phyloP scores from a whole-genome alignment of 2,329 filamentous ascomycete species.

The Fusarium verrucosum region DNA sequence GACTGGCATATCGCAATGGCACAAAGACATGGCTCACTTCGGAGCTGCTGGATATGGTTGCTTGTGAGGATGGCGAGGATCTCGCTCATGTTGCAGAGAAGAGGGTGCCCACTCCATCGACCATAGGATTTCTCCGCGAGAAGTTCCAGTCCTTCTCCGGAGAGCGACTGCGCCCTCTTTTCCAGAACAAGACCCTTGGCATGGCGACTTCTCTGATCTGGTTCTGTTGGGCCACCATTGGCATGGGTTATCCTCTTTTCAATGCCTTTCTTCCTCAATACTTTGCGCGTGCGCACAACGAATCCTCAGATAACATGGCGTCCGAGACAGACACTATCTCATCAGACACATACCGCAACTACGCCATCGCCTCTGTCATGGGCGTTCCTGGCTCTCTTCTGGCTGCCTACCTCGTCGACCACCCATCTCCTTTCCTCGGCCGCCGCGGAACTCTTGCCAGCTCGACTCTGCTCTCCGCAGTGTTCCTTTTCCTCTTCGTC shows the following conservation, averaged over 20 bases:
- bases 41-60: slow-evolving; percentile 69
- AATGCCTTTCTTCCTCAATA: slow-evolving; percentile 92
- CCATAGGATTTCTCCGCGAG: slow-evolving; percentile 59
- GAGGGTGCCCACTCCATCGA: slow-evolving; percentile 30
- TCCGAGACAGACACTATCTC: slow-evolving; percentile 53
- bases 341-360: slow-evolving; percentile 75
- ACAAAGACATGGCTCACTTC: slow-evolving; percentile 79
- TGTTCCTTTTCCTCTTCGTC: slow-evolving; percentile 75
- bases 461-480: slow-evolving; percentile 72
- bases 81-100: slow-evolving; percentile 23
- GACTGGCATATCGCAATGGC: slow-evolving; percentile 76
- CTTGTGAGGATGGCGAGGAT: slow-evolving; percentile 52
- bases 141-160: slow-evolving; percentile 73
- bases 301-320: slow-evolving; percentile 38
- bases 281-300: slow-evolving; percentile 66
- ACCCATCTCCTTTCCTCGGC: slow-evolving; percentile 69
- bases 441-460: slow-evolving; percentile 76
- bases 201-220: slow-evolving; percentile 68
- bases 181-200: slow-evolving; percentile 62
- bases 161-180: slow-evolving; percentile 73
- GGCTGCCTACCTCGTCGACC: slow-evolving; percentile 76
- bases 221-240: slow-evolving; percentile 85
- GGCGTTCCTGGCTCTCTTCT: slow-evolving; percentile 81
- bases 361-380: slow-evolving; percentile 79
- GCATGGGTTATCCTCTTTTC: slow-evolving; percentile 88